Base-by-base conservation (phyloP, 1,284 basidiomycete species). In the Cryptococcus maquisensis region DNA sequence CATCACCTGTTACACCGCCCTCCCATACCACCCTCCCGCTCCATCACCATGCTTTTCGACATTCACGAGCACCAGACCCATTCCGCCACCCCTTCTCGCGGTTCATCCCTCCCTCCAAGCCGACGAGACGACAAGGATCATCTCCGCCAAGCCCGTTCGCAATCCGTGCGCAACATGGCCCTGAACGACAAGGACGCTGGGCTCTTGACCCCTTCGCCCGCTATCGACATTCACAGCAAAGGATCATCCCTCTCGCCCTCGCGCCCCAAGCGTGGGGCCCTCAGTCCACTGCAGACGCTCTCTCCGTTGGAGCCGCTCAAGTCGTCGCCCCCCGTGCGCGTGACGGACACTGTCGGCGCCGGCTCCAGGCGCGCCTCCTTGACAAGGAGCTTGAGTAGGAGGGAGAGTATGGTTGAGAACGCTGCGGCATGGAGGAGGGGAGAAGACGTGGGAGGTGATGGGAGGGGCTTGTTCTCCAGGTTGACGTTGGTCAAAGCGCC, bases 221-320 rank as follows among this genome's bases (percentile, higher is more conserved):
- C 28, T 32, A 10, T 28, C 50, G 23, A 16, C 24, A 26, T 44
- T n/a, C 43, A 20, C 43, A 16, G 24, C 23, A n/a, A 45, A 16
- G 87, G 86, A 69, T 88, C 87, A 0, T 13, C 43, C 23, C 80
- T 81, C 39, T 84, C 84, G 26, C 83, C 83, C 45, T 60, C 61
- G 13, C 64, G 63, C 12, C 58, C 52, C 13, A 52, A 57, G 15
- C 52, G 70, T 24, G 67, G 61, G n/a, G 75, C 73, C 0, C 54
- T 77, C 9, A 72, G 69, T 2, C 72, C 75, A 0, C 60, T 77
- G 3, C 73, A 77, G 55, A 59, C 69, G 2, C 65, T 77, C 49
- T 75, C 73, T 3, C 71, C 75, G 1, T 62, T 77, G 9, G 59
- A 59, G 49, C 45, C 56, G 15, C 44, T 52, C 49, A 44, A 48